Evolutionary conservation across 1,284 basidiomycete species (phyloP), one percentile per base, ranked within the genome.

Genomic region (Taiwanofungus camphoratus): DNA sequence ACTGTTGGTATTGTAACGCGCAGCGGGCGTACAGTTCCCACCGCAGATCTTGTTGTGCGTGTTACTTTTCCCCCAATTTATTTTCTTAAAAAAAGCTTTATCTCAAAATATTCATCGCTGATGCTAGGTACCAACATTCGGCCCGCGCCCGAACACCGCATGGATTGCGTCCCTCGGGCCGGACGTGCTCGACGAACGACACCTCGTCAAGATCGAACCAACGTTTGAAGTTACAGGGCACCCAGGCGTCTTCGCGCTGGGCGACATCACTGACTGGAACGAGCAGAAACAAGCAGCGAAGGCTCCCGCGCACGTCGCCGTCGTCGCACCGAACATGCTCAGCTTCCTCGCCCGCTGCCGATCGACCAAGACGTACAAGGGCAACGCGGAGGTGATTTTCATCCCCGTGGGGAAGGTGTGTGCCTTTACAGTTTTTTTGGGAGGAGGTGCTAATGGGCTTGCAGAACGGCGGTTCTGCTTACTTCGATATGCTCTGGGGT

Each of bases 241-340:
- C 54, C 60, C 70, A 0, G 66, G 66, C 36, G 73, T 83, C 16
- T 82, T 80, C 52, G 79, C 78, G 0, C 65, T 62, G 3, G 81
- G 81, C 7, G 81, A 83, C 55, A 67, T 76, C 40, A 72, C 76
- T 42, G 73, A 78, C 20, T 76, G 71, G 70, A 42, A 64, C 0
- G 81, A 83, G 59, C 74, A 78, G 53, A 81, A 82, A 52, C 76
- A 78, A 51, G 64, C 69, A 0, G 64, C 64, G n/a, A 83, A 83
- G 54, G 60, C 61, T 0, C 16, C 43, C 2, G 58, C 53, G 2
- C 80, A 83, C 49, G 68, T 66, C 2, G 51, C 54, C 1, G 60
- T 78, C 22, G 63, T 73, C 30, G 62, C 58, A 2, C 57, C 67
- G 22, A 83, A 82, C 46, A 53, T 79, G 12, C 29, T 70, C 1